These are phyloP conservation scores for Cladosporium velox DNA, from an alignment of 2,329 filamentous ascomycete species.

Conservation along the genomic window DNA sequence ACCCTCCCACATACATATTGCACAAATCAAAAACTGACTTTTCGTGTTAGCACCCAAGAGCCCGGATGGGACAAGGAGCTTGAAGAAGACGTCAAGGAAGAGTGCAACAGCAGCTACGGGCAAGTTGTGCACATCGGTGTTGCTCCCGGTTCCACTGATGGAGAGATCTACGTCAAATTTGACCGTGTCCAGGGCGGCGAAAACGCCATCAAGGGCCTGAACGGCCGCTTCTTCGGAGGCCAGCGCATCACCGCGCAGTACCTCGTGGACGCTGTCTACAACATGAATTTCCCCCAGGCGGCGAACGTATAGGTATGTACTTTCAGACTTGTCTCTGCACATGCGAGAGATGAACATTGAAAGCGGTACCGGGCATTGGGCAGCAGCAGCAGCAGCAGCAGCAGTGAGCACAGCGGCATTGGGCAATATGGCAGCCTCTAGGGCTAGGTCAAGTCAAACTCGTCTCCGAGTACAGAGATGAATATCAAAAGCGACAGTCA, in stretches of 20 bases:
- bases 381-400: not conserved
- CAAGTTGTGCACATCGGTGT: slow-evolving; percentile 86
- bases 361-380: not conserved
- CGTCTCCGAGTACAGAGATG: not conserved
- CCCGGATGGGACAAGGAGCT: slow-evolving; percentile 83
- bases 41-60: slow-evolving; percentile 47
- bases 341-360: not conserved
- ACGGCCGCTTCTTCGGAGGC: slow-evolving; percentile 93
- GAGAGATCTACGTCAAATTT: slow-evolving; percentile 98
- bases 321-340: not conserved
- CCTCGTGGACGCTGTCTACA: slow-evolving; percentile 98
- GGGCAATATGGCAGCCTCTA: not conserved
- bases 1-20: not conserved
- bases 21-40: not conserved
- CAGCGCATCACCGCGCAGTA: slow-evolving; percentile 90
- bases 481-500: not conserved
- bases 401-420: not conserved
- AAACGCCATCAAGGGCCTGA: slow-evolving; percentile 96
- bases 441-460: not conserved
- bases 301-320: slow-evolving; percentile 16
- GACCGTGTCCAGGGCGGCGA: slow-evolving; percentile 92
- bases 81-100: slow-evolving; percentile 86
- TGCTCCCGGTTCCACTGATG: slow-evolving; percentile 87
- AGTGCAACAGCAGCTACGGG: slow-evolving; percentile 95
- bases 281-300: slow-evolving; percentile 41